Percentiles rank a stretch among this genome's conserved stretches.
Conservation (phyloP, 225 moss, liverwort and hornwort species). For the Sphagnum tenellum region DNA sequence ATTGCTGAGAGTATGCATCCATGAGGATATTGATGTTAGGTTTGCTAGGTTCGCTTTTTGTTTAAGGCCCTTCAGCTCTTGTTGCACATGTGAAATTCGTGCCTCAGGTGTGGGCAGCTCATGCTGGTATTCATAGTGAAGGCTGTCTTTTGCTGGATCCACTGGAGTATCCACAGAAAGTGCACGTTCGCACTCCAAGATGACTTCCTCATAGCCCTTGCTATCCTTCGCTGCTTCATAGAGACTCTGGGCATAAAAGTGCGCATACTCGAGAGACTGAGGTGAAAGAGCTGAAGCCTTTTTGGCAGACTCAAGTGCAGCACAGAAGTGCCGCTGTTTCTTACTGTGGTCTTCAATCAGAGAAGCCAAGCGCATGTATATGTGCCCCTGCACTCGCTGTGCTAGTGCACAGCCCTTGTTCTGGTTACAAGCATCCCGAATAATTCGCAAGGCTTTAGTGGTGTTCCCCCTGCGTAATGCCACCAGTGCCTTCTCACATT, state of each 20-base stretch:
- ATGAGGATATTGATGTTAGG: constrained; percentile 32
- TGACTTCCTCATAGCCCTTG: constrained; percentile 31
- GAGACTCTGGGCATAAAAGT: constrained; percentile 31
- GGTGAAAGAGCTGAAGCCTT: constrained; percentile 20
- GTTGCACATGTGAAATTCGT: constrained; percentile 25
- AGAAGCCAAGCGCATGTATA: constrained; percentile 34
- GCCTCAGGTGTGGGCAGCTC: constrained; percentile 27
- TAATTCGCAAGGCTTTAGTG: constrained; percentile 26
- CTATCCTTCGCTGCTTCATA: constrained; percentile 36
- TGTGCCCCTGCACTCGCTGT: constrained; percentile 41
- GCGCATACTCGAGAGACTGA: constrained; percentile 30
- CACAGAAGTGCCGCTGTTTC: constrained; percentile 21
- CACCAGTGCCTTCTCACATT: constrained; percentile 37
- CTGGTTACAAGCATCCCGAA: constrained; percentile 24
- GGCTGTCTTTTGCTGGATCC: constrained; percentile 37
- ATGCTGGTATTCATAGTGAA: constrained; percentile 30
- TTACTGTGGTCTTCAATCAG: constrained; percentile 25
- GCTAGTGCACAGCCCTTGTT: constrained; percentile 20
- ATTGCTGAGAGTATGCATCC: constrained; percentile 36
- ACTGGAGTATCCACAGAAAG: constrained; percentile 25
- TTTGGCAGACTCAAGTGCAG: constrained; percentile 34
- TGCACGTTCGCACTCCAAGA: constrained; percentile 33
- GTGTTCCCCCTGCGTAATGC: constrained; percentile 34
- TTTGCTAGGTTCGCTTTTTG: constrained; percentile 23
- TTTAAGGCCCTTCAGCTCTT: constrained; percentile 26